Percentiles rank a stretch among this genome's conserved stretches.
Conservation (phyloP, 768 basidiomycete genomes). For the Lactarius tabidus region DNA sequence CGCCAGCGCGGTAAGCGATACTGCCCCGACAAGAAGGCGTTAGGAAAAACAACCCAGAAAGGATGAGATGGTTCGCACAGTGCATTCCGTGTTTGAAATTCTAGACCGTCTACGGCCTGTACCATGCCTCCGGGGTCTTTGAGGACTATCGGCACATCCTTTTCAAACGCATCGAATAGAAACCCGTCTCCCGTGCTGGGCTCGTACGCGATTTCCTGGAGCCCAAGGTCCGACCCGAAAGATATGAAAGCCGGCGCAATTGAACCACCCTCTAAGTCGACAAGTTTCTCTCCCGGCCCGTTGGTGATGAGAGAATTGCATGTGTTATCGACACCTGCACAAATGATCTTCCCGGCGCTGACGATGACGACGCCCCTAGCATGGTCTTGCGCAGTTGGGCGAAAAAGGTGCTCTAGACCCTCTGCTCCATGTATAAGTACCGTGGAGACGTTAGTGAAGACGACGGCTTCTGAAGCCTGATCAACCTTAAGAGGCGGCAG, state of each 20-base stretch:
- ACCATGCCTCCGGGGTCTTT: constrained; percentile 44
- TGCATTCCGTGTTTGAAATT: constrained; percentile 40
- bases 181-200: constrained; percentile 57
- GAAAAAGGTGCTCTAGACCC: constrained; percentile 17
- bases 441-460: constrained; percentile 52
- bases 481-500: constrained; percentile 57
- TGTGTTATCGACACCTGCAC: constrained; percentile 34
- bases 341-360: constrained; percentile 50
- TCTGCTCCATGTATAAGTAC: constrained; percentile 30
- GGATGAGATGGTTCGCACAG: constrained; percentile 26
- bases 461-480: constrained; percentile 35
- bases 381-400: constrained; percentile 18
- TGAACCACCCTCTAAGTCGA: constrained; percentile 65
- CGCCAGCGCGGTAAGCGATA: constrained; percentile 46
- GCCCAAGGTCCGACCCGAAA: constrained; percentile 57
- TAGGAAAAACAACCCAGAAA: not conserved
- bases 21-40: constrained; percentile 28
- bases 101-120: constrained; percentile 60
- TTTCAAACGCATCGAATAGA: constrained; percentile 45
- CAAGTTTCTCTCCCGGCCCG: constrained; percentile 20
- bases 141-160: constrained; percentile 41
- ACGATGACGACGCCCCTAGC: constrained; percentile 42
- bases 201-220: constrained; percentile 62
- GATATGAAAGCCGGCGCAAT: constrained; percentile 59
- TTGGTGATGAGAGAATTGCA: constrained; percentile 17